Evolutionary conservation across 2,329 filamentous ascomycete genomes (phyloP).

Genomic region (Fusarium neocosmosporiellum): DNA sequence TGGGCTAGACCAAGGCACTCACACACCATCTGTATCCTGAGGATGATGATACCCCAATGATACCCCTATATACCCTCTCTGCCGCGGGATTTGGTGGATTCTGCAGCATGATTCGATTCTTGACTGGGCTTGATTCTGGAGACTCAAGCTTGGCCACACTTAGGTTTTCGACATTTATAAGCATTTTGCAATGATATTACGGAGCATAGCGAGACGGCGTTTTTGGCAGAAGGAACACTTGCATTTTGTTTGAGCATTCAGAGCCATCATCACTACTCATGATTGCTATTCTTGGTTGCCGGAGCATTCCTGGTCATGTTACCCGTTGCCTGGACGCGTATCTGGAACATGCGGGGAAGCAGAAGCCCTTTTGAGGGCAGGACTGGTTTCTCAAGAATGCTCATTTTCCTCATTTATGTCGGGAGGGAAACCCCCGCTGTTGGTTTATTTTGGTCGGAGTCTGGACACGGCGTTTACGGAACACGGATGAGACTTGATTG

Average conservation of each 20-base stretch:
- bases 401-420: conserved; percentile 8
- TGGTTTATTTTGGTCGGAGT: conserved; percentile 22
- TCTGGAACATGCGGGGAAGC: conserved; percentile 16
- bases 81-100: conserved; percentile 26
- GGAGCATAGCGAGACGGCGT: conserved; percentile 57
- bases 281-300: conserved; percentile 21
- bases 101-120: conserved; percentile 36
- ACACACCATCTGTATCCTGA: conserved; percentile 26
- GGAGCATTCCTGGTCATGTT: conserved; percentile 23
- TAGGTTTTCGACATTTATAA: conserved; percentile 36
- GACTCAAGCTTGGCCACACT: conserved; percentile 27
- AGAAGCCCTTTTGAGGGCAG: conserved; percentile 24
- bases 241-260: conserved; percentile 40
- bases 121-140: conserved; percentile 29
- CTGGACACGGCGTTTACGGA: conserved; percentile 34
- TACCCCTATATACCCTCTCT: conserved; percentile 44
- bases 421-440: conserved; percentile 9
- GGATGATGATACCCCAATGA: conserved; percentile 45
- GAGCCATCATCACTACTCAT: conserved; percentile 27
- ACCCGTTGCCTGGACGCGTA: conserved; percentile 21
- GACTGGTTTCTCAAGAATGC: conserved; percentile 16
- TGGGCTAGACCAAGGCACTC: conserved; percentile 53
- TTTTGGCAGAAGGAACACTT: conserved; percentile 42
- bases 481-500: conserved; percentile 12
- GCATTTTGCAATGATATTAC: conserved; percentile 42